Conservation (phyloP, 345 rosid species). For the Gossypium raimondii region DNA sequence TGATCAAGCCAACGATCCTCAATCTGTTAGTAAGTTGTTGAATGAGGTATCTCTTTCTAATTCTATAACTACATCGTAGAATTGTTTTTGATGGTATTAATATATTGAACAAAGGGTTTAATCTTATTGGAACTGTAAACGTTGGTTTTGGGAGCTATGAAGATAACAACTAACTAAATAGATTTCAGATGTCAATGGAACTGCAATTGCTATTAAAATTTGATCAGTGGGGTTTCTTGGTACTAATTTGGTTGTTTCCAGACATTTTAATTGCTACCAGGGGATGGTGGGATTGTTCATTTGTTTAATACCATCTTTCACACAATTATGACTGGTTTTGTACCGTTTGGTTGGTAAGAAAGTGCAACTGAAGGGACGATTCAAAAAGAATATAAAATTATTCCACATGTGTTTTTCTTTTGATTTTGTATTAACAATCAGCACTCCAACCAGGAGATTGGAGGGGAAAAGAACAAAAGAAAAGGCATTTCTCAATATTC, state of each 20-base stretch:
- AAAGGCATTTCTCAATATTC: too few species aligned
- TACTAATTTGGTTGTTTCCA: too few species aligned
- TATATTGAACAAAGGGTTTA: background rate
- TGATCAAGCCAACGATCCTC: conserved; percentile 26
- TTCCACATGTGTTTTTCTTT: background rate
- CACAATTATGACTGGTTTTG: background rate
- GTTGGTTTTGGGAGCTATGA: too few species aligned
- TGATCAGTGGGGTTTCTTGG: too few species aligned
- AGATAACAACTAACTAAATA: too few species aligned
- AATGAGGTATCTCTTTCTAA: conserved; percentile 22
- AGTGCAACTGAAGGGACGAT: too few species aligned
- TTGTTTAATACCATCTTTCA: background rate
- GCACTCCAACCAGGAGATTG: background rate
- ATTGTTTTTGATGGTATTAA: background rate
- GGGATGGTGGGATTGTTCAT: too few species aligned
- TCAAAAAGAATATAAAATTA: background rate
- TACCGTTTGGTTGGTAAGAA: too few species aligned
- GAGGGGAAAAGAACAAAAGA: background rate
- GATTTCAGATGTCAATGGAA: too few species aligned
- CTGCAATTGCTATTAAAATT: too few species aligned
- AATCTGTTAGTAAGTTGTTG: conserved; percentile 39
- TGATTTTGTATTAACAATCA: background rate
- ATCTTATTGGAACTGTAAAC: background rate
- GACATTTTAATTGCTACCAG: too few species aligned
- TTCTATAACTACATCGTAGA: background rate